Conservation (phyloP, 768 basidiomycete genomes). For the Dictyophora rubrovolvata region DNA sequence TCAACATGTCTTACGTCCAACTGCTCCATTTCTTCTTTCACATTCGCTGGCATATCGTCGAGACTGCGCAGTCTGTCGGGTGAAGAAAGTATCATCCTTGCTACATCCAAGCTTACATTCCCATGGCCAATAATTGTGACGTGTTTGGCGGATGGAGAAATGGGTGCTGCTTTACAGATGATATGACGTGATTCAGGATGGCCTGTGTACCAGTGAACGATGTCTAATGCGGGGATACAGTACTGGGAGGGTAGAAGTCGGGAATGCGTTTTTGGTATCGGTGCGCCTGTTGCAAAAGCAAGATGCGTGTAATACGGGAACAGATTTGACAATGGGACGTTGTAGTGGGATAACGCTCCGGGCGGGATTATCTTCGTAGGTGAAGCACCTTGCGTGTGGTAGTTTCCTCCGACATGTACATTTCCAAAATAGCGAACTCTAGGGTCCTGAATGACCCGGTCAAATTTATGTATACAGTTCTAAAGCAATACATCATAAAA, state of each 20-base stretch:
- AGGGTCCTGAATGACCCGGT: conserved; percentile 63
- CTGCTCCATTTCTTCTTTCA: conserved; percentile 53
- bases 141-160: conserved; percentile 62
- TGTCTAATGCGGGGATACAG: conserved; percentile 63
- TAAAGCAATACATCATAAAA: conserved; percentile 20
- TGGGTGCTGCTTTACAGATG: conserved; percentile 29
- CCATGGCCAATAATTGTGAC: conserved; percentile 88
- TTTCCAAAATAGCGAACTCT: conserved; percentile 90
- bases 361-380: background rate
- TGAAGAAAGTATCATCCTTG: conserved; percentile 76
- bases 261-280: conserved; percentile 50
- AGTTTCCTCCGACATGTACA: conserved; percentile 44
- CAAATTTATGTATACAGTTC: conserved; percentile 97
- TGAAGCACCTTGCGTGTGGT: background rate
- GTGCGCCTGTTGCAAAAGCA: conserved; percentile 79
- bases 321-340: conserved; percentile 52
- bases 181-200: conserved; percentile 42
- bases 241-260: conserved; percentile 20
- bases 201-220: conserved; percentile 96
- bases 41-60: conserved; percentile 66
- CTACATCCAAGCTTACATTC: conserved; percentile 89
- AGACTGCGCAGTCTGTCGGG: conserved; percentile 52
- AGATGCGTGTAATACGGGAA: conserved; percentile 73
- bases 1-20: conserved; percentile 67
- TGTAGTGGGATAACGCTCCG: conserved; percentile 28